These are phyloP conservation scores for Hanseniaspora occidentalis DNA, from an alignment of 805 yeast genomes.

Conservation along the genomic window DNA sequence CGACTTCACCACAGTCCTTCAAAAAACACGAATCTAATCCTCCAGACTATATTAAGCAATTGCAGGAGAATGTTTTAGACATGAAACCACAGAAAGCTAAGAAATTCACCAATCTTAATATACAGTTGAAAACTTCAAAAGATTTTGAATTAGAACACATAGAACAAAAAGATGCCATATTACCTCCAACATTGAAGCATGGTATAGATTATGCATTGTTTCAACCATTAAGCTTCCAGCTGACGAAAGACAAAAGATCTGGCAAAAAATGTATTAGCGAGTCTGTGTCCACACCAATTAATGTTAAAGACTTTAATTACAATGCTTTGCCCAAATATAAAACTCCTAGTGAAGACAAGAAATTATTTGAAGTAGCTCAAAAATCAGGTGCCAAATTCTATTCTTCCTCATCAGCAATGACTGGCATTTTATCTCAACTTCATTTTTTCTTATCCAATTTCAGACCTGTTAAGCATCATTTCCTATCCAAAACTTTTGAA, in stretches of 20 bases:
- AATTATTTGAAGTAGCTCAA: constrained; percentile 36
- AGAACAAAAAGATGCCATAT: neutral
- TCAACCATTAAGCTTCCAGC: constrained; percentile 66
- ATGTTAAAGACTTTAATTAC: constrained; percentile 55
- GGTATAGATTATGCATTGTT: constrained; percentile 60
- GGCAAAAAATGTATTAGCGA: constrained; percentile 59
- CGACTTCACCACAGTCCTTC: neutral
- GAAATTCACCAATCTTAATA: neutral
- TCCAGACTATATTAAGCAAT: neutral
- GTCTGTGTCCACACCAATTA: constrained; percentile 43
- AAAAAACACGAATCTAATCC: neutral
- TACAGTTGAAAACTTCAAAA: neutral
- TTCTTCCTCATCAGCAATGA: constrained; percentile 85
- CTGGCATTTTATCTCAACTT: constrained; percentile 58
- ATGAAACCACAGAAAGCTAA: neutral
- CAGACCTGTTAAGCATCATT: constrained; percentile 37
- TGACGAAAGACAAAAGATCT: constrained; percentile 65
- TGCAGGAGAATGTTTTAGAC: neutral
- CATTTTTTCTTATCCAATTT: constrained; percentile 58
- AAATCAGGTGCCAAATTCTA: constrained; percentile 28
- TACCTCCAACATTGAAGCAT: constrained; percentile 47
- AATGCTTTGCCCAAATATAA: constrained; percentile 42
- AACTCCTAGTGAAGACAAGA: constrained; percentile 54
- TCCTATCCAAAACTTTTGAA: constrained; percentile 32
- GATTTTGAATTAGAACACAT: neutral